Evolutionary conservation across 192 early-diverging fungal genomes (phyloP).

Genomic region (Backusella sp.): DNA sequence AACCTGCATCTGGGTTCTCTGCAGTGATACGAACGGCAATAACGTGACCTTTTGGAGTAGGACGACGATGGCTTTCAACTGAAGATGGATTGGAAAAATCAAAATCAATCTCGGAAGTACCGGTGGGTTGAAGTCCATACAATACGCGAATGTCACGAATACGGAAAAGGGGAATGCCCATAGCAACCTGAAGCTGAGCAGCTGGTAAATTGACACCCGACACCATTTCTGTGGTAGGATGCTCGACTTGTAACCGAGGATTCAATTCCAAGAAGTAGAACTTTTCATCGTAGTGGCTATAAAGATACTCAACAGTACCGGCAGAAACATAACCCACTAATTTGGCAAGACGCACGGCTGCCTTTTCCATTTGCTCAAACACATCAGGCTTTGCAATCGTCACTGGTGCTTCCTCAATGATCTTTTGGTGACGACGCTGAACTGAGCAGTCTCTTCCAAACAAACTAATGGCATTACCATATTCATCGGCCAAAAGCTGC

Average conservation of each 20-base stretch:
- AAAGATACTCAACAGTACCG: slow-evolving; percentile 97
- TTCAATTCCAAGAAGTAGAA: slow-evolving; percentile 97
- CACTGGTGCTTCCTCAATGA: slow-evolving; percentile 97
- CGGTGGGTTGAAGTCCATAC: slow-evolving; percentile 88
- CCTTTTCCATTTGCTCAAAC: slow-evolving; percentile 90
- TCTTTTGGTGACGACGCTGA: slow-evolving; percentile 98
- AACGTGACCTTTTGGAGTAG: slow-evolving; percentile 94
- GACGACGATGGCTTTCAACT: slow-evolving; percentile 84
- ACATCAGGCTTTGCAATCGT: slow-evolving; percentile 75
- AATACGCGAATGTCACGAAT: slow-evolving; percentile 95
- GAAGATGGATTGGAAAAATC: slow-evolving; percentile 79
- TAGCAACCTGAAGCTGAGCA: slow-evolving; percentile 95
- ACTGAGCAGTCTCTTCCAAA: slow-evolving; percentile 99
- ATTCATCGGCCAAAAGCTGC: slow-evolving; percentile 91
- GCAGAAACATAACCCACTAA: slow-evolving; percentile 94
- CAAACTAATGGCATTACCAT: slow-evolving; percentile 97
- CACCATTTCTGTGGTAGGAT: slow-evolving; percentile 98
- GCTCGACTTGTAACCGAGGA: slow-evolving; percentile 97
- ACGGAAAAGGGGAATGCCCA: slow-evolving; percentile 95
- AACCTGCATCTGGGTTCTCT: slow-evolving; percentile 98
- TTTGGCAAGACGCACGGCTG: slow-evolving; percentile 92
- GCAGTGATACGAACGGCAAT: slow-evolving; percentile 98
- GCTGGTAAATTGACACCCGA: slow-evolving; percentile 97
- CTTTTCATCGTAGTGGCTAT: slow-evolving; percentile 78
- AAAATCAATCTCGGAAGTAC: slow-evolving; percentile 90